These are phyloP conservation scores for Fusarium musae DNA, from an alignment of 2,329 filamentous ascomycete genomes.

Conservation along the genomic window DNA sequence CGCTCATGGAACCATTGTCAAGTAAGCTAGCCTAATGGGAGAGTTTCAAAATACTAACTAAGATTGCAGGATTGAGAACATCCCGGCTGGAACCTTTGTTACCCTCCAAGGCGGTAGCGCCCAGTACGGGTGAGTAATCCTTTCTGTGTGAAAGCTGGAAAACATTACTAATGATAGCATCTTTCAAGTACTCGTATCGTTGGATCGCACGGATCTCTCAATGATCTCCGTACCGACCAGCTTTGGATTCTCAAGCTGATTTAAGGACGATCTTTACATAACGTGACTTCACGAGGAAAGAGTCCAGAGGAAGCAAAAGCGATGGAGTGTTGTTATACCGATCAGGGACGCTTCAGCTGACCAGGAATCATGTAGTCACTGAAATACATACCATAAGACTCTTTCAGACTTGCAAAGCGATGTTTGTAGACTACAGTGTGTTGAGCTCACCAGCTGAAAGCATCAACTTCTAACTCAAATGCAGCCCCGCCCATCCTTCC, in stretches of 20 bases:
- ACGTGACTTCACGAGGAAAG: too few species aligned
- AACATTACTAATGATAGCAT: rapidly evolving
- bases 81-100: neutral
- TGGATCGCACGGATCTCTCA: neutral
- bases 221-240: neutral
- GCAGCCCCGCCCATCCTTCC: too few species aligned
- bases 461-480: too few species aligned
- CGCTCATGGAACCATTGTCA: neutral
- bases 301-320: too few species aligned
- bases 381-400: too few species aligned
- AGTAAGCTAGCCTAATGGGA: rapidly evolving
- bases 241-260: neutral
- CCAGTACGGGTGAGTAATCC: neutral
- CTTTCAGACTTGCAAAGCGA: too few species aligned
- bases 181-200: neutral
- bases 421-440: too few species aligned
- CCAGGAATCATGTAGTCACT: too few species aligned
- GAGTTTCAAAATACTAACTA: rapidly evolving
- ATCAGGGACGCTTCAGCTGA: too few species aligned
- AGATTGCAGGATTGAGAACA: neutral
- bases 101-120: neutral
- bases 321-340: too few species aligned
- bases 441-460: too few species aligned
- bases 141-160: rapidly evolving
- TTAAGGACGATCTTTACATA: neutral